Percentiles rank a stretch among this genome's conserved stretches.
Conservation (phyloP, 306 rosid species). For the Purshia tridentata region DNA sequence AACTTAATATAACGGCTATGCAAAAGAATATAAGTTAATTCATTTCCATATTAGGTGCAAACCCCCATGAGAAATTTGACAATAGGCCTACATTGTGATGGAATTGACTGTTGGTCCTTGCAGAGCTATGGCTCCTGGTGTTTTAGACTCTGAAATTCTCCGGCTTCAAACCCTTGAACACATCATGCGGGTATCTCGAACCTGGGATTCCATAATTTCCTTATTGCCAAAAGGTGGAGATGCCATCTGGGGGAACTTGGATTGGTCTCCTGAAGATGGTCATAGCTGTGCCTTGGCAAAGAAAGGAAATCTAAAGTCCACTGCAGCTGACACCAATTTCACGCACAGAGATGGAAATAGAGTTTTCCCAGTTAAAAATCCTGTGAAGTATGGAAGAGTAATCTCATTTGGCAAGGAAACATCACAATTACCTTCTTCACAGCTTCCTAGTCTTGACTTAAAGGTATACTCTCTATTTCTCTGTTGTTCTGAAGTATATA, state of each 20-base stretch:
- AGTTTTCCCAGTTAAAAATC: constrained; percentile 31
- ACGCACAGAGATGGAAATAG: constrained; percentile 29
- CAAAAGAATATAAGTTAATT: too few relatives aligned
- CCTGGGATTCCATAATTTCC: constrained; percentile 76
- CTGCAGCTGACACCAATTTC: constrained; percentile 23
- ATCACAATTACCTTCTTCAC: constrained; percentile 53
- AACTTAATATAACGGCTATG: too few relatives aligned
- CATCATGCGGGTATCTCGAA: constrained; percentile 55
- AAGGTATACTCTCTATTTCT: constrained; percentile 37
- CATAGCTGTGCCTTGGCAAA: constrained; percentile 37
- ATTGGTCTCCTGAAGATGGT: constrained; percentile 59
- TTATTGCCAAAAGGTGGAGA: constrained; percentile 88
- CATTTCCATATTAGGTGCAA: neutral
- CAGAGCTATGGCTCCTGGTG: constrained; percentile 67
- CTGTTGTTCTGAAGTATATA: neutral
- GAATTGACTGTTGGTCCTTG: constrained; percentile 21
- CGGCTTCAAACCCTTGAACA: constrained; percentile 59
- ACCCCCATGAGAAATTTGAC: neutral
- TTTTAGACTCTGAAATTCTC: constrained; percentile 56
- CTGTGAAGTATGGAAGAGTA: constrained; percentile 52
- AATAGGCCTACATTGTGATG: constrained; percentile 13
- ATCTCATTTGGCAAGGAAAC: constrained; percentile 58
- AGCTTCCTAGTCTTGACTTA: constrained; percentile 38
- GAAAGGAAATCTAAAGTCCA: constrained; percentile 31
- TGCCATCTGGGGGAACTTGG: constrained; percentile 69